Evolutionary conservation across 2,329 filamentous ascomycete species (phyloP), one percentile per base, ranked within the genome.

Genomic region (Pestalotiopsis sp.): DNA sequence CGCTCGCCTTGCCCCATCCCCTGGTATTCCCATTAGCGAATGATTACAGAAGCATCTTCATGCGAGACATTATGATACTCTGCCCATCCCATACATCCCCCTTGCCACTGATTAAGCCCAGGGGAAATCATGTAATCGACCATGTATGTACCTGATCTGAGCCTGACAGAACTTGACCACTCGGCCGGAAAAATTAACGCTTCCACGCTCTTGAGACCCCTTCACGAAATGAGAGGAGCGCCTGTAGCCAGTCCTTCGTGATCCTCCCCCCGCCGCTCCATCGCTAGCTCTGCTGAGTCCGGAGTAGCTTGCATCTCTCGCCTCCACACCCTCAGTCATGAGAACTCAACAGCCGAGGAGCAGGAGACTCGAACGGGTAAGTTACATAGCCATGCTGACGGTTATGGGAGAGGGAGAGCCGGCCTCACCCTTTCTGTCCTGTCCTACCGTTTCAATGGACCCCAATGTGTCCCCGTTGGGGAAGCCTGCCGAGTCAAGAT

Each of bases 121-220:
- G 31, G 25, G 14, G 7, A 52, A 49, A 7, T 52, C 17, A 52
- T 45, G 41, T 17, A 45, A 45, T 52, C 14, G 45, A n/a, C 45
- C 17, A 52, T 52, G 17, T 52, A n/a, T 17, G 17, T 45, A 45
- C 41, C 12, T 45, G 17, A 17, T 52, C 20, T 23, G 45, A n/a
- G 45, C 17, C 17, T 23, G 7, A 1, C 17, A 12, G 36, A 14
- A 14, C 25, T 38, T 38, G 27, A 38, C 38, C 13, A 39, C 60
- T 27, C 60, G 25, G 60, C 27, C 60, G 60, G 60, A 63, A 63
- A 63, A 63, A 63, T 63, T 63, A 59, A 52, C 31, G 27, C 60
- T 41, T 45, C 38, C 60, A 45, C 41, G 36, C 41, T 65, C 62
- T 27, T 25, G 62, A 49, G 36, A 52, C 20, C 31, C 31, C 31